These are phyloP conservation scores for Protomyces pachydermus DNA, from an alignment of 1,139 yeast genomes.

Conservation along the genomic window DNA sequence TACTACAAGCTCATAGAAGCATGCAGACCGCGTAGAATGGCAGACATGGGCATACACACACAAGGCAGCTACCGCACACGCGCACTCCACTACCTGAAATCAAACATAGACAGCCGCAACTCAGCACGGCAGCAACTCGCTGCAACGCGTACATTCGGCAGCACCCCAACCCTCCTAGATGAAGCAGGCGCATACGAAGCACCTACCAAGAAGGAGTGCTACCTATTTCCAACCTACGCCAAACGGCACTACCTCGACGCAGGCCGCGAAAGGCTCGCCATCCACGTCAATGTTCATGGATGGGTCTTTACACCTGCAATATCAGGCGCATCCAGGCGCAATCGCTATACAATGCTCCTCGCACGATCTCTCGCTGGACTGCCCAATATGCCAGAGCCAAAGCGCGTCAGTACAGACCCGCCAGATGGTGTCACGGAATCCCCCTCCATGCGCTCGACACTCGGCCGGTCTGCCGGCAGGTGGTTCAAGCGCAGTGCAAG, in stretches of 20 bases:
- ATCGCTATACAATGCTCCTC: conserved; percentile 31
- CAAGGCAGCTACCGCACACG: neutral
- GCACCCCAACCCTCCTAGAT: neutral
- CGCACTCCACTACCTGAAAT: neutral
- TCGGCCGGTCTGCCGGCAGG: neutral
- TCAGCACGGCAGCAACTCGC: neutral
- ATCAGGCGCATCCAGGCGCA: conserved; percentile 31
- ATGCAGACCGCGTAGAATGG: neutral
- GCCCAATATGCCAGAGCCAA: conserved; percentile 24
- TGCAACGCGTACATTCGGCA: neutral
- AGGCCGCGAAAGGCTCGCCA: neutral
- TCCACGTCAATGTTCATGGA: conserved; percentile 32
- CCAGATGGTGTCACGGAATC: neutral
- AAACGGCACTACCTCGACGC: neutral
- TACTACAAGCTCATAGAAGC: neutral
- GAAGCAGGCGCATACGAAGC: neutral
- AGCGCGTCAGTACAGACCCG: neutral
- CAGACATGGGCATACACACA: neutral
- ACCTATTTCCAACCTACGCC: neutral
- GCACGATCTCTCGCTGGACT: conserved; percentile 33
- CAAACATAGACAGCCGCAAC: neutral
- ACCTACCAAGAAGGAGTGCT: neutral
- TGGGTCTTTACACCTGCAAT: conserved; percentile 31
- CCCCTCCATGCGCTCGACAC: neutral
- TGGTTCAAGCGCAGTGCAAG: neutral